These are phyloP conservation scores for Physcomitrium patens DNA, from an alignment of 225 moss, liverwort and hornwort genomes.

Conservation along the genomic window DNA sequence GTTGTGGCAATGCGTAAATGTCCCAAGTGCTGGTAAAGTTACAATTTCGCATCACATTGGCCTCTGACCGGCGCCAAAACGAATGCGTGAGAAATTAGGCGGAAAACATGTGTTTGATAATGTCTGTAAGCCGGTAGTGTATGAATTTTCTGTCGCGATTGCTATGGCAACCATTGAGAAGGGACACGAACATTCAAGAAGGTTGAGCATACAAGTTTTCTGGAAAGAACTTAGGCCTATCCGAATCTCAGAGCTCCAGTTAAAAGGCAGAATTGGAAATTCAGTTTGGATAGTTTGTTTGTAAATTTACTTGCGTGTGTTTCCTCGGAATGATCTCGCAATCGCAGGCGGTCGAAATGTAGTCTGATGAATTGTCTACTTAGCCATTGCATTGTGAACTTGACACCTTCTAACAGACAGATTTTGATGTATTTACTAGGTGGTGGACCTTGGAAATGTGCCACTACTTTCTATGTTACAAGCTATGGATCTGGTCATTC, in stretches of 20 bases:
- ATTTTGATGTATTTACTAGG: no score
- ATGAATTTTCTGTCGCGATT: not conserved
- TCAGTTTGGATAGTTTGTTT: no score
- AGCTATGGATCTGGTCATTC: not conserved
- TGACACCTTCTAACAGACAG: no score
- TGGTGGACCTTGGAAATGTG: not conserved
- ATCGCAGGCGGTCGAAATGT: no score
- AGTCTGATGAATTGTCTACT: no score
- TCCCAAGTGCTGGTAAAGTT: not conserved
- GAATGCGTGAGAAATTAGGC: not conserved
- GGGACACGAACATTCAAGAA: not conserved
- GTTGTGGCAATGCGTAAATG: not conserved
- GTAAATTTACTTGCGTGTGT: no score
- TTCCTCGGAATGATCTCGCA: no score
- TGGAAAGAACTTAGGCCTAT: no score
- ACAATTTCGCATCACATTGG: not conserved
- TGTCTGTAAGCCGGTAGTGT: not conserved
- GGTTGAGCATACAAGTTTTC: not conserved
- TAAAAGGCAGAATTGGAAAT: not conserved
- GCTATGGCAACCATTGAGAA: not conserved
- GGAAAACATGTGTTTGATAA: slow-evolving; percentile 1
- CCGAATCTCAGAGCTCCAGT: not conserved
- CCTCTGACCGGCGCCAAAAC: not conserved
- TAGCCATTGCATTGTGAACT: no score
- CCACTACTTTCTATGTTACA: not conserved